Conservation (phyloP, 140 eudicot genomes). For the Oenanthe javanica region DNA sequence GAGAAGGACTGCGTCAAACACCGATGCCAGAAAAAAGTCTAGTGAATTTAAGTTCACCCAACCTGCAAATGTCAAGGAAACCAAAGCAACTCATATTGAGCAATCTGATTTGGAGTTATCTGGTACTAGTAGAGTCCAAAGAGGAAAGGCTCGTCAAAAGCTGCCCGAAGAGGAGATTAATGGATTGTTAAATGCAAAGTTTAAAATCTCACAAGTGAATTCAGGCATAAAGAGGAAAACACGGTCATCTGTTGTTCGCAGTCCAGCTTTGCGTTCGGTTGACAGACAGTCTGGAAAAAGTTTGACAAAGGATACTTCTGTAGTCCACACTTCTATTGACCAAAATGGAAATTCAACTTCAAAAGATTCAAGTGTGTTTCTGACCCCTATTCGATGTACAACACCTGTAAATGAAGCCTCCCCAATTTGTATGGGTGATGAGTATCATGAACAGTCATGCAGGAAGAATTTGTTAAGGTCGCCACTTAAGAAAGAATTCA, state of each 20-base stretch:
- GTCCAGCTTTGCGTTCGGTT: not conserved
- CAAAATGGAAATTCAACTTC: not conserved
- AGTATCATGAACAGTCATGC: constrained; percentile 45
- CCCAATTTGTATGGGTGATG: constrained; percentile 87
- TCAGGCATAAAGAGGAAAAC: constrained; percentile 13
- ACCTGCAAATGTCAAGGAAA: not conserved
- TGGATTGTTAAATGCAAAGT: constrained; percentile 26
- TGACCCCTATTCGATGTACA: constrained; percentile 40
- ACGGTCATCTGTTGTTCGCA: not conserved
- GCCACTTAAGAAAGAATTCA: constrained; percentile 43
- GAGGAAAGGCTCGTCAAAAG: constrained; percentile 27
- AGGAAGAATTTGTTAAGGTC: constrained; percentile 31
- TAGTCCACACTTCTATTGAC: not conserved
- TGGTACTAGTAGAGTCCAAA: not conserved
- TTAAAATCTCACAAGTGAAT: constrained; percentile 14
- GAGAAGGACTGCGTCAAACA: constrained; percentile 9
- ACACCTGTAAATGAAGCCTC: constrained; percentile 56
- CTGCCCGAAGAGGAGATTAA: constrained; percentile 8
- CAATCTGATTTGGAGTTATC: constrained; percentile 9
- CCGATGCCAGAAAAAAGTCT: constrained; percentile 9
- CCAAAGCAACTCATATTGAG: constrained; percentile 3
- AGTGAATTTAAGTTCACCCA: not conserved
- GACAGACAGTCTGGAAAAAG: constrained; percentile 5
- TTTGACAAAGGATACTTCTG: not conserved
- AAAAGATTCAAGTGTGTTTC: constrained; percentile 10